These are phyloP conservation scores for Viola pubescens DNA, from an alignment of 441 rosid genomes.

Conservation along the genomic window DNA sequence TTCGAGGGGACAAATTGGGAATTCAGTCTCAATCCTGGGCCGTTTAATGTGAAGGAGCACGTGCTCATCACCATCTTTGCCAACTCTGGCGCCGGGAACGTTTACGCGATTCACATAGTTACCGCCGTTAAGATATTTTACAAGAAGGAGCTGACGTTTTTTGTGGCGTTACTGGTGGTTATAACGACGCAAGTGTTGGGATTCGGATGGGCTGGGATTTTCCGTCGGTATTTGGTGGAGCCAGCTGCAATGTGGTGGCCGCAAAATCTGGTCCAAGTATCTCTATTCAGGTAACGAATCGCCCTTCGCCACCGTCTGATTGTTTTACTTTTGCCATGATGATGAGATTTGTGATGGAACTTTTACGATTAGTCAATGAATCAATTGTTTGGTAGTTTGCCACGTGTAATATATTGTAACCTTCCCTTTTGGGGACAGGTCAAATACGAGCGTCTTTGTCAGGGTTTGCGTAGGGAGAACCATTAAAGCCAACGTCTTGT, in stretches of 20 bases:
- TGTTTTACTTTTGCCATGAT: no score
- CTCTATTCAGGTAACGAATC: slow-evolving; percentile 55
- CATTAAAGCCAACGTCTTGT: neutral
- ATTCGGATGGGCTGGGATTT: slow-evolving; percentile 94
- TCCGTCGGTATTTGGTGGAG: slow-evolving; percentile 74
- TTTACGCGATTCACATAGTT: slow-evolving; percentile 74
- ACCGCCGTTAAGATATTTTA: slow-evolving; percentile 79
- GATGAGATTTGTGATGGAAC: no score
- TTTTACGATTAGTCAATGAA: no score
- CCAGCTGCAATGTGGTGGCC: slow-evolving; percentile 99
- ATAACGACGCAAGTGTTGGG: slow-evolving; percentile 87
- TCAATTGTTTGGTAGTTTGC: no score
- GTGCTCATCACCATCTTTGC: slow-evolving; percentile 88
- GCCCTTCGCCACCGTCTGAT: no score
- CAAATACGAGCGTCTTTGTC: no score
- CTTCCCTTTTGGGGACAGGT: no score
- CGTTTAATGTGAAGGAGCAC: slow-evolving; percentile 88
- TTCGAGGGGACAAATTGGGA: slow-evolving; percentile 54
- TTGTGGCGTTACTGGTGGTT: slow-evolving; percentile 64
- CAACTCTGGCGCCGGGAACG: slow-evolving; percentile 84
- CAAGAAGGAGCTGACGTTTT: slow-evolving; percentile 60
- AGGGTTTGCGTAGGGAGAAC: no score
- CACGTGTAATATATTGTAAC: no score
- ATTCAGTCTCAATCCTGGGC: slow-evolving; percentile 79
- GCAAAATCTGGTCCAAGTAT: slow-evolving; percentile 86